Evolutionary conservation across 2,329 filamentous ascomycete species (phyloP).

Genomic region (Aspergillus niger): DNA sequence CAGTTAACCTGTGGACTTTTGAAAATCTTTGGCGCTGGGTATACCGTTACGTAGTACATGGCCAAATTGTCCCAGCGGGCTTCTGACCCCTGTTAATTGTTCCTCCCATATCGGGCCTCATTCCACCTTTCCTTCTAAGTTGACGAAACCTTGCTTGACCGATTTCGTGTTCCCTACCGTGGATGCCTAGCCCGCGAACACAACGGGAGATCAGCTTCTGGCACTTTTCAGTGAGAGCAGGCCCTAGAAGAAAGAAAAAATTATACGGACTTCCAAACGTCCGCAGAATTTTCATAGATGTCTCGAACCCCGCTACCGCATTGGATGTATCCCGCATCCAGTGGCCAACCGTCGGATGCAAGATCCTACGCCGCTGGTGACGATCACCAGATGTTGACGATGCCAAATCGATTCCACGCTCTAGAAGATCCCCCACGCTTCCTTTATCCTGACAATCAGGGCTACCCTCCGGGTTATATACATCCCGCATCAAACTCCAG

Average conservation of each 20-base stretch:
- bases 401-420: slow-evolving; percentile 21
- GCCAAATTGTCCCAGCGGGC: background rate
- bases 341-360: slow-evolving; percentile 25
- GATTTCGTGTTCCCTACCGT: slow-evolving; percentile 14
- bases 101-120: slow-evolving; percentile 21
- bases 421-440: slow-evolving; percentile 30
- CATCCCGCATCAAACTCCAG: slow-evolving; percentile 17
- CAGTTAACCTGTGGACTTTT: background rate
- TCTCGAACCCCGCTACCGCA: slow-evolving; percentile 33
- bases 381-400: slow-evolving; percentile 16
- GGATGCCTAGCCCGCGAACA: slow-evolving; percentile 19
- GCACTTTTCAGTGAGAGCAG: background rate
- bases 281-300: slow-evolving; percentile 29
- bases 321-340: slow-evolving; percentile 29
- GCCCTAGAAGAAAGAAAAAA: background rate
- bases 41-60: slow-evolving; percentile 4
- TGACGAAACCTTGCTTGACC: slow-evolving; percentile 11
- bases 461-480: slow-evolving; percentile 22
- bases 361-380: slow-evolving; percentile 18
- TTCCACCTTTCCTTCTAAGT: slow-evolving; percentile 16
- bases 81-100: slow-evolving; percentile 12
- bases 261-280: slow-evolving; percentile 1
- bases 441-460: slow-evolving; percentile 20
- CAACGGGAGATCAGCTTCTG: background rate
- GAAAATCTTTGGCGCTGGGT: background rate